Evolutionary conservation across 257 asterid species (phyloP).

Genomic region (Forsythia viridissima): DNA sequence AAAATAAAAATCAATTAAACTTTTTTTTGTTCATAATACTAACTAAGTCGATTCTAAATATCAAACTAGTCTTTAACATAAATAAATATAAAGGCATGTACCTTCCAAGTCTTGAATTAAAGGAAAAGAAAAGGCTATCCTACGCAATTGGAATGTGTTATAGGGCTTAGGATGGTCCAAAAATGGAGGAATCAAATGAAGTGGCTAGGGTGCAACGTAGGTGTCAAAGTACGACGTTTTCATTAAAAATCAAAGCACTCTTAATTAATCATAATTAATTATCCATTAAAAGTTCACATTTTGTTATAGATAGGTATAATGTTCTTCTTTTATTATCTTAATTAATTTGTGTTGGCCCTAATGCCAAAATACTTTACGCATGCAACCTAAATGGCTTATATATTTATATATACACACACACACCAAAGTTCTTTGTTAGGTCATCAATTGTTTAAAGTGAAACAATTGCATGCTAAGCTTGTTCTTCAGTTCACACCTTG

Average conservation of each 20-base stretch:
- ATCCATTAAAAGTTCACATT: not conserved
- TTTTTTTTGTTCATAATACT: too few relatives aligned
- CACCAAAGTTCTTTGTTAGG: slow-evolving; percentile 25
- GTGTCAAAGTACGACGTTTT: slow-evolving; percentile 41
- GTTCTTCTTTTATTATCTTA: not conserved
- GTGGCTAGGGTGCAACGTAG: slow-evolving; percentile 18
- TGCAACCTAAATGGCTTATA: slow-evolving; percentile 25
- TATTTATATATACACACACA: slow-evolving; percentile 22
- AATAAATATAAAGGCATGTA: slow-evolving; percentile 23
- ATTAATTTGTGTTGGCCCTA: slow-evolving; percentile 12
- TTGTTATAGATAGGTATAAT: not conserved
- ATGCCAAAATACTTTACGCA: slow-evolving; percentile 27
- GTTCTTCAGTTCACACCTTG: slow-evolving; percentile 32
- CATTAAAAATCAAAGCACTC: slow-evolving; percentile 16
- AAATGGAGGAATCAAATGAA: slow-evolving; percentile 28
- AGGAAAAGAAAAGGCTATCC: slow-evolving; percentile 58
- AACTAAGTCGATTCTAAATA: too few relatives aligned
- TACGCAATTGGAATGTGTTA: slow-evolving; percentile 31
- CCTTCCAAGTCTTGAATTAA: slow-evolving; percentile 33
- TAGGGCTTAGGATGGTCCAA: slow-evolving; percentile 39
- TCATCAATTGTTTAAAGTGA: slow-evolving; percentile 44
- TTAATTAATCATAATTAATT: not conserved
- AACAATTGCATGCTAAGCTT: slow-evolving; percentile 41
- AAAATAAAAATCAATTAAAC: too few relatives aligned
- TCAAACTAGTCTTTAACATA: slow-evolving; percentile 1